Conservation (phyloP, 202 grass and related monocot genomes). For the Digitaria exilis region DNA sequence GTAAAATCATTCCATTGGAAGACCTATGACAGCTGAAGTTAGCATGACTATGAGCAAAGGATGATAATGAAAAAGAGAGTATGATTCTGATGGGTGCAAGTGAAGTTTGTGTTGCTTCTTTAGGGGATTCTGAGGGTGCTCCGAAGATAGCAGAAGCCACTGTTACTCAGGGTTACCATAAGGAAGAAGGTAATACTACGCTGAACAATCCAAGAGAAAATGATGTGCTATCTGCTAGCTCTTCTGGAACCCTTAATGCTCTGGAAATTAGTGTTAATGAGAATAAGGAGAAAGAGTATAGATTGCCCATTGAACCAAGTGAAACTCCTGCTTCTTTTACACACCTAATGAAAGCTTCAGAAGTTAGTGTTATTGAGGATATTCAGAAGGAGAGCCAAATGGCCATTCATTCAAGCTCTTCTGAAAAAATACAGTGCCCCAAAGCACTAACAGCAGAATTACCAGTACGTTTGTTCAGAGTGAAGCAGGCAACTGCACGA, state of each 20-base stretch:
- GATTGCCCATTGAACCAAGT: conserved; percentile 23
- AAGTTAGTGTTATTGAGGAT: conserved; percentile 12
- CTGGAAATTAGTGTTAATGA: conserved; percentile 9
- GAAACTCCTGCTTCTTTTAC: neutral
- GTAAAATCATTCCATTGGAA: neutral
- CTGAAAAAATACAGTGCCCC: neutral
- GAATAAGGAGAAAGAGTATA: conserved; percentile 30
- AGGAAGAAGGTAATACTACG: conserved; percentile 39
- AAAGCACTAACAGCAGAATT: conserved; percentile 23
- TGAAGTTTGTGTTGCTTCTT: conserved; percentile 38
- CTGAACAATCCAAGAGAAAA: conserved; percentile 11
- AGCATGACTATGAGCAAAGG: neutral
- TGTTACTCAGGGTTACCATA: neutral
- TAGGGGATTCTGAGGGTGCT: conserved; percentile 26
- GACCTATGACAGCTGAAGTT: conserved; percentile 18
- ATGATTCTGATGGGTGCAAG: conserved; percentile 15
- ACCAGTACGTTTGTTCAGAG: conserved; percentile 17
- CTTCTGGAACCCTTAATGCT: conserved; percentile 1
- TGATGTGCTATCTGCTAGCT: neutral
- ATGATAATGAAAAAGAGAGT: conserved; percentile 36
- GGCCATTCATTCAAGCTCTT: conserved; percentile 33
- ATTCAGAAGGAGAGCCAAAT: conserved; percentile 35
- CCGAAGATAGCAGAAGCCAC: conserved; percentile 11
- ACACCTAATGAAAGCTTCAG: neutral
- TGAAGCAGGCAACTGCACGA: conserved; percentile 4